Evolutionary conservation across 2,329 filamentous ascomycete genomes (phyloP), one percentile per base, ranked within the genome.

Genomic region (Clarireedia paspali): DNA sequence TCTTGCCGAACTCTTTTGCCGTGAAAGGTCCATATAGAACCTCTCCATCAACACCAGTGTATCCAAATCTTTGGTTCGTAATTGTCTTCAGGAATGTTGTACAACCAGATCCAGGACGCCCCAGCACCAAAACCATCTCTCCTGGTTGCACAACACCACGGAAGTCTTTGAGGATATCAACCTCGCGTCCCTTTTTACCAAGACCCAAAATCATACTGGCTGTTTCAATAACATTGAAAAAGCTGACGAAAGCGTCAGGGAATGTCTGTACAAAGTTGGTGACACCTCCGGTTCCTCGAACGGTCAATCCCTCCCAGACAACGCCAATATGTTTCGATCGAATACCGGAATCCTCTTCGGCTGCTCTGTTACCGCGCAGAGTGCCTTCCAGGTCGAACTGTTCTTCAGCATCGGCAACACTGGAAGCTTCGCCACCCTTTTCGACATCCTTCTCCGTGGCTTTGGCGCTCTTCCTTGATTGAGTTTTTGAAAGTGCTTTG

Each of bases 291-390:
- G 85, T 80, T 14, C 89, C 89, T 68, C 81, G 84, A 40, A 94
- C 89, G 0, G 87, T 89, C 49, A 95, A 73, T 17, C 79, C 77
- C 53, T 94, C 82, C 88, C 89, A 95, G 60, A 88, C 80, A 0
- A 90, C 87, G 30, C 88, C 87, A 58, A 91, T 87, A 63, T 87
- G 83, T 74, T 95, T 95, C 5, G 84, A 78, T 58, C 84, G 85
- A 70, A 95, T 95, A 1, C 90, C 90, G 5, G 88, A 87, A 59
- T 87, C 83, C 59, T 81, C 78, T 66, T 90, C 87, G 7, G 89
- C 85, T 47, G 79, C 80, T 56, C 87, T 78, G 55, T 84, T 84
- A 2, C 89, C 88, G 46, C 88, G 81, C 58, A 95, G 74, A 3
- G 85, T 84, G 7, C 76, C 72, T 69, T 95, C 88, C 39, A 96